Evolutionary conservation across 306 rosid genomes (phyloP).

Genomic region (Carpinus viminea): DNA sequence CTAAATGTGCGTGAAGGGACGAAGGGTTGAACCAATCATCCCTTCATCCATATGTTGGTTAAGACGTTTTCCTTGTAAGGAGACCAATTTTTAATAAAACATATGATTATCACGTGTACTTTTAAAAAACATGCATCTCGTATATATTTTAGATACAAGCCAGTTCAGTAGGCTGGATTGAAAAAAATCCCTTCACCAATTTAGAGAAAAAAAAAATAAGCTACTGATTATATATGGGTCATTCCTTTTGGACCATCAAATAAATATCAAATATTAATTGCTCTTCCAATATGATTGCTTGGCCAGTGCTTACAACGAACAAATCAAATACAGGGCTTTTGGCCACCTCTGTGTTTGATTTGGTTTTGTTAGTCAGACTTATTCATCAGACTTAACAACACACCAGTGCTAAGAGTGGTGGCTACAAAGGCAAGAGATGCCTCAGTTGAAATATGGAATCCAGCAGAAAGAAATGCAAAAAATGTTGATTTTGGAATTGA

Average conservation of each 20-base stretch:
- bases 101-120: too few relatives aligned
- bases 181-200: neutral
- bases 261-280: neutral
- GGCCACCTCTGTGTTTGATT: conserved; percentile 27
- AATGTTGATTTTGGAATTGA: conserved; percentile 3
- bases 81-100: too few relatives aligned
- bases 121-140: too few relatives aligned
- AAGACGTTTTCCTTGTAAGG: too few relatives aligned
- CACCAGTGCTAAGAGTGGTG: conserved; percentile 73
- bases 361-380: conserved; percentile 55
- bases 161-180: too few relatives aligned
- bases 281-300: neutral
- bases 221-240: neutral
- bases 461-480: conserved; percentile 39
- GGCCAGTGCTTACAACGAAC: neutral
- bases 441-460: conserved; percentile 86
- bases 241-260: neutral
- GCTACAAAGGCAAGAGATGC: conserved; percentile 93
- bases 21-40: neutral
- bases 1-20: too few relatives aligned
- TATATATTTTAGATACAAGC: too few relatives aligned
- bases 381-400: conserved; percentile 67
- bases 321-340: conserved; percentile 22
- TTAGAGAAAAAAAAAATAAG: neutral
- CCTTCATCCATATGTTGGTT: neutral